A percentile compares a stretch with the other conserved stretches of the same genome.
phyloP scores from a whole-genome alignment of 805 yeast genomes.

The Saccharomycopsis guyanensis region DNA sequence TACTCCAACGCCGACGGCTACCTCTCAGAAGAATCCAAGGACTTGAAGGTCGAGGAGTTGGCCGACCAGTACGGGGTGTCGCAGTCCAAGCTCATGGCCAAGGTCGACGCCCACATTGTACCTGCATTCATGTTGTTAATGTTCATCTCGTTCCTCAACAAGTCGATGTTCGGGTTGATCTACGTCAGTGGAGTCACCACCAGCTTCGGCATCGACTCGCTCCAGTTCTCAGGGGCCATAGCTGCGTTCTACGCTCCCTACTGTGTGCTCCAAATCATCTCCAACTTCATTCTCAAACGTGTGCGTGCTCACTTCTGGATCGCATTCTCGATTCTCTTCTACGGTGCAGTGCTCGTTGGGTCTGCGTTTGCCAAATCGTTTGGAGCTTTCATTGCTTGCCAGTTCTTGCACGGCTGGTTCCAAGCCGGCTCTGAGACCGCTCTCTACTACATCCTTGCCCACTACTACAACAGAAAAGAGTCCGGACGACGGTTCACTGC shows the following conservation, averaged over 20 bases:
- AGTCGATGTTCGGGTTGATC: slow-evolving; percentile 70
- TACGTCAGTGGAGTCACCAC: slow-evolving; percentile 50
- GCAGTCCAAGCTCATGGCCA: slow-evolving; percentile 47
- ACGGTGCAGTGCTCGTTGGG: slow-evolving; percentile 58
- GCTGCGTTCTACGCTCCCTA: slow-evolving; percentile 68
- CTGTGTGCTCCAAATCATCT: slow-evolving; percentile 46
- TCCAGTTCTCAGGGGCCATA: slow-evolving; percentile 54
- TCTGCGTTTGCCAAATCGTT: slow-evolving; percentile 55
- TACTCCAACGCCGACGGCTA: slow-evolving; percentile 36
- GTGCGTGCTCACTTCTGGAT: slow-evolving; percentile 61
- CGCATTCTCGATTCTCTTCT: slow-evolving; percentile 46
- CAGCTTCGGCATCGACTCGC: slow-evolving; percentile 44
- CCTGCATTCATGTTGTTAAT: slow-evolving; percentile 64
- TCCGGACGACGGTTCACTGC: slow-evolving; percentile 61
- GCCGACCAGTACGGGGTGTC: slow-evolving; percentile 39
- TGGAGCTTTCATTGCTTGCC: slow-evolving; percentile 50
- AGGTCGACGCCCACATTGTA: slow-evolving; percentile 54
- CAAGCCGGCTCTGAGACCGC: slow-evolving; percentile 74
- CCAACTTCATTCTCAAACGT: slow-evolving; percentile 51
- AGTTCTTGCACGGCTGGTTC: slow-evolving; percentile 57
- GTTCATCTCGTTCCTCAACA: slow-evolving; percentile 60
- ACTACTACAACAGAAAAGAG: slow-evolving; percentile 56
- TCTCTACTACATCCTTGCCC: slow-evolving; percentile 58
- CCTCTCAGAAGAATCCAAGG: slow-evolving; percentile 12
- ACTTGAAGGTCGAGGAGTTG: slow-evolving; percentile 10